A percentile compares a stretch with the other conserved stretches of the same genome.
Evolutionary conservation across 805 yeast species (phyloP).

Genomic region (Starmerella floris): DNA sequence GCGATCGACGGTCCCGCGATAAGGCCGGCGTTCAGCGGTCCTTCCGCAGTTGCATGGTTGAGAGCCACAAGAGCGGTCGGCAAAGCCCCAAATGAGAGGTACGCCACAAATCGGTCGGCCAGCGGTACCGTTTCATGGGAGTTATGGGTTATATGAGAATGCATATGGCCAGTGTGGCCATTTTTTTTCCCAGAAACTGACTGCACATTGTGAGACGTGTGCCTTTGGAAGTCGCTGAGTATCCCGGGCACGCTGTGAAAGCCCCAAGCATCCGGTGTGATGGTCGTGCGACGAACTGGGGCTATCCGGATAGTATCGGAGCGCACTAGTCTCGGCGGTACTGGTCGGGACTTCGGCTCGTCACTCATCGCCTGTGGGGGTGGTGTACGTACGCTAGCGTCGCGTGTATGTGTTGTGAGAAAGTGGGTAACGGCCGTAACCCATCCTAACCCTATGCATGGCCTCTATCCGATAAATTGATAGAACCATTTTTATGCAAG

Average conservation of each 20-base stretch:
- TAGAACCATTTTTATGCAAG: no score
- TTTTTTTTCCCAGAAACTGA: neutral
- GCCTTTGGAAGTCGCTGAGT: constrained; percentile 28
- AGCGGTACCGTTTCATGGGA: constrained; percentile 2
- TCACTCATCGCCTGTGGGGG: neutral
- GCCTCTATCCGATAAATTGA: no score
- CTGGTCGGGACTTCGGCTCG: neutral
- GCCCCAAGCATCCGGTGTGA: constrained; percentile 27
- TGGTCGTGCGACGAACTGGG: constrained; percentile 23
- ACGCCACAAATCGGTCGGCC: constrained; percentile 4
- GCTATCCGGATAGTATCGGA: constrained; percentile 20
- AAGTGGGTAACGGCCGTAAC: no score
- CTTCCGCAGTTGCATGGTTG: neutral
- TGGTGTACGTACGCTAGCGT: no score
- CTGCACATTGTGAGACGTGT: constrained; percentile 23
- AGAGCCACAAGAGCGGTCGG: constrained; percentile 11
- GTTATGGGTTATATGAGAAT: neutral
- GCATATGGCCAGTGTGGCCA: neutral
- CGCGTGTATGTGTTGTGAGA: no score
- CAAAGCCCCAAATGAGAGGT: constrained; percentile 10
- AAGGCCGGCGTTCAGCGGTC: constrained; percentile 3
- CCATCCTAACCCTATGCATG: no score
- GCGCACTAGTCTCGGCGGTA: neutral
- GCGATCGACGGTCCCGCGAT: constrained; percentile 7
- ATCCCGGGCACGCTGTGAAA: constrained; percentile 27